Evolutionary conservation across 202 grass and related monocot species (phyloP), one percentile per base, ranked within the genome.

Genomic region (Digitaria exilis): DNA sequence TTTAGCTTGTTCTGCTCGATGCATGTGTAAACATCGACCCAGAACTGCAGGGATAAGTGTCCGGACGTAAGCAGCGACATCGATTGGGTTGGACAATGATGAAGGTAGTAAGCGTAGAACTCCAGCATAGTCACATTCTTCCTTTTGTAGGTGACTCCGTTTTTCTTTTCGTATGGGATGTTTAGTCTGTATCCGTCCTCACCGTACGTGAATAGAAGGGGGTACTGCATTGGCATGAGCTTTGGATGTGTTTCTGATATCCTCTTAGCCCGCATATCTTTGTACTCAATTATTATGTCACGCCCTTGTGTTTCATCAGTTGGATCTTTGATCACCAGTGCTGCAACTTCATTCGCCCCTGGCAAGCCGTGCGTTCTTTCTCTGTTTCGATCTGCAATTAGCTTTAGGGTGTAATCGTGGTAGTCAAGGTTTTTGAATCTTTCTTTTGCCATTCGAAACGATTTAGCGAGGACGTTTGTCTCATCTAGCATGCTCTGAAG

Each of bases 51-150:
- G 9, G 75, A 85, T 18, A 79, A 42, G 41, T 78, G 59, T 71
- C 83, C 75, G 37, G 65, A 52, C 12, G 15, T 71, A 10, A 85
- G 65, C 29, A 62, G 32, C 1, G 78, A 32, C 64, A 30, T 85
- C 4, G 73, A 85, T 59, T 78, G 52, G 16, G 46, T 54, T 4
- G 29, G 46, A 15, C 74, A 65, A 7, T 85, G 65, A 30, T 85
- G 83, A 30, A 78, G 83, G 41, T 37, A 65, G 21, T 71, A 78
- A 39, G 74, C 82, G 60, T 84, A 84, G 41, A 78, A 84, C 70
- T 84, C 82, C 51, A 70, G 28, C 82, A 70, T 84, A 37, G 3
- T 3, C 0, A 37, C 35, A 51, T 51, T 51, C 16, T 51, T 51
- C 16, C 49, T 51, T 51, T 51, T 51, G 49, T 51, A 51, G 2